Conservation (phyloP, 176 grass and related monocot species). For the Avena atlantica region DNA sequence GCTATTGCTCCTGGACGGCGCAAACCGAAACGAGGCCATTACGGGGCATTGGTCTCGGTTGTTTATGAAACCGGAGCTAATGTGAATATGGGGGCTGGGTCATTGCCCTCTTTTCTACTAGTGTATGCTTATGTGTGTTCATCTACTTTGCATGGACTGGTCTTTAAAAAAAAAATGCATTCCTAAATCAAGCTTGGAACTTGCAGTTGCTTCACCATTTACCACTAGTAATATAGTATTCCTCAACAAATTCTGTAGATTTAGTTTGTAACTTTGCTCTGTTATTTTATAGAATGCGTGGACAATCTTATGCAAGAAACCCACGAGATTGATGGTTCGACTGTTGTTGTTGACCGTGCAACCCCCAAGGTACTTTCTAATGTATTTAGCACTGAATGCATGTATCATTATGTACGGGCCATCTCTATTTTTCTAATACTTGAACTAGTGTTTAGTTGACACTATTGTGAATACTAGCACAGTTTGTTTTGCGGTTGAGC, state of each 20-base stretch:
- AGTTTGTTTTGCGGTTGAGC: background rate
- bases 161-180: background rate
- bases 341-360: slow-evolving; percentile 64
- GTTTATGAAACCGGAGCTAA: no score
- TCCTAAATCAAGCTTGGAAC: slow-evolving; percentile 16
- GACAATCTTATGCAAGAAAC: slow-evolving; percentile 57
- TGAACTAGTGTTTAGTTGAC: background rate
- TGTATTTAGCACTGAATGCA: background rate
- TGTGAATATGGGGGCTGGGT: no score
- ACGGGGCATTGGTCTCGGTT: no score
- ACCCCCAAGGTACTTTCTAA: slow-evolving; percentile 52
- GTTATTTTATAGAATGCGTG: slow-evolving; percentile 54
- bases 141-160: slow-evolving; percentile 15
- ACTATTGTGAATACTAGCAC: background rate
- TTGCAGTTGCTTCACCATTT: slow-evolving; percentile 11
- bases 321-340: slow-evolving; percentile 62
- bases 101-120: no score
- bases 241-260: slow-evolving; percentile 3
- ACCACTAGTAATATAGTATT: slow-evolving; percentile 6
- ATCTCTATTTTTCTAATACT: slow-evolving; percentile 9
- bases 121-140: background rate
- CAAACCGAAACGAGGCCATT: no score
- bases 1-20: no score
- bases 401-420: background rate
- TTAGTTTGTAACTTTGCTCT: slow-evolving; percentile 15